Evolutionary conservation across 768 basidiomycete species (phyloP), one percentile per base, ranked within the genome.

Genomic region (Mycena galericulata): DNA sequence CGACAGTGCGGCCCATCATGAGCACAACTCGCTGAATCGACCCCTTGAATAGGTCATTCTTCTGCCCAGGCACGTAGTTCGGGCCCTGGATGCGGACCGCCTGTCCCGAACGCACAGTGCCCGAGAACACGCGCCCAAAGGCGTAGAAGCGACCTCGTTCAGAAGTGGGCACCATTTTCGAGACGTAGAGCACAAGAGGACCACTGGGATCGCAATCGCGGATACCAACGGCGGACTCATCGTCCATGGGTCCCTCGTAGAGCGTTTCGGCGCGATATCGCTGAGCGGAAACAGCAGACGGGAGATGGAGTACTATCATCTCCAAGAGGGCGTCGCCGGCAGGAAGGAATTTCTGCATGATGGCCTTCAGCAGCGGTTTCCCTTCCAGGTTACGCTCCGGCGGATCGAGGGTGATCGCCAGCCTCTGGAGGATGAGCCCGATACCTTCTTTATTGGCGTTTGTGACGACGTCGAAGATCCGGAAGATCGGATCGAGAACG

Each of bases 131-230:
- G 88, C 97, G 97, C 83, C 97, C 97, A 82, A 99, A 98, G 68
- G 97, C 97, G 83, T 98, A 99, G 93, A 99, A 99, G 70, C 97
- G 96, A 78, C 97, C 98, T 85, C 98, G 98, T 83, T 99, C 98
- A 73, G 97, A 97, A 45, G 97, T 98, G 69, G 98, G 98, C 75
- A 98, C 97, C 98, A 99, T 98, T 90, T 99, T 99, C 73, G 97
- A 98, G 84, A 99, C 87, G 83, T 98, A 99, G 71, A 97, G 89
- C 79, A 98, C 96, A 68, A 99, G 92, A 72, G 97, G 97, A 60
- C 91, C 98, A 51, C 90, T 91, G 80, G 98, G 92, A 84, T 99
- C 94, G 79, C 97, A 99, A 80, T 99, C 96, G 60, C 97, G 92
- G 86, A 99, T 96, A 85, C 90, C 94, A 73, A 98, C 94, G 73